Base-by-base conservation (phyloP, 129 eudicot species). In the Deinandra increscens region DNA sequence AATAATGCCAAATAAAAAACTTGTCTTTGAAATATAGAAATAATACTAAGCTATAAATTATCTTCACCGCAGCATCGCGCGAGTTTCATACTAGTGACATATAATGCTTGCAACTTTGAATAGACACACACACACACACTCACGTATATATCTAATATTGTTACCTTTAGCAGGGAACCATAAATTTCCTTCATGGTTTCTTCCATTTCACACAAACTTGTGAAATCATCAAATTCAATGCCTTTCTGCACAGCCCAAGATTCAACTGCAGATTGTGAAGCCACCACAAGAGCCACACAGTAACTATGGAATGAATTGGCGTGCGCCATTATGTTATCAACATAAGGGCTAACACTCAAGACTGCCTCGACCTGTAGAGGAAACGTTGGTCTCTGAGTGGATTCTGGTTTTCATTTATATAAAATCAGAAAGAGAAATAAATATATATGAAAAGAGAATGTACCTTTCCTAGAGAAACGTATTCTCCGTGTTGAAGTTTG, bases 401-500 rank as follows among this genome's bases (percentile, higher is more conserved):
- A 20, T 50, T 48, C 64, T 46, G 34, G 38, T 61, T 49, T 48
- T 68, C 13, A 3, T 50, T 59, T 39, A 45, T 3, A 34, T 18
- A 29, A 50, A 31, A 9, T 22, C 14, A 7, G 66, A 36, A 65
- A 66, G 9, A 17, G 54, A 26, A 37, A 45, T 13, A 68, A 49
- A 58, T 15, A 22, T 49, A 46, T 20, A 55, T 6, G 17, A 15
- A 45, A 10, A 43, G 20, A 37, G 9, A 18, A 11, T 36, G 12
- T 81, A 89, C 98, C 97, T 93, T 93, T 54, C 98, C 97, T 9
- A 89, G 81, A 63, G 98, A 93, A 44, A 89, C 97, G 59, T 93
- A 93, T 81, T 93, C 98, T 73, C 98, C 98, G 64, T 93, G 98
- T 76, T 93, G 97, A 79, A 93, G 95, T 69, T 93, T 93, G 36